Evolutionary conservation across 2,329 filamentous ascomycete species (phyloP), one percentile per base, ranked within the genome.

Genomic region (Clonostachys sp.): DNA sequence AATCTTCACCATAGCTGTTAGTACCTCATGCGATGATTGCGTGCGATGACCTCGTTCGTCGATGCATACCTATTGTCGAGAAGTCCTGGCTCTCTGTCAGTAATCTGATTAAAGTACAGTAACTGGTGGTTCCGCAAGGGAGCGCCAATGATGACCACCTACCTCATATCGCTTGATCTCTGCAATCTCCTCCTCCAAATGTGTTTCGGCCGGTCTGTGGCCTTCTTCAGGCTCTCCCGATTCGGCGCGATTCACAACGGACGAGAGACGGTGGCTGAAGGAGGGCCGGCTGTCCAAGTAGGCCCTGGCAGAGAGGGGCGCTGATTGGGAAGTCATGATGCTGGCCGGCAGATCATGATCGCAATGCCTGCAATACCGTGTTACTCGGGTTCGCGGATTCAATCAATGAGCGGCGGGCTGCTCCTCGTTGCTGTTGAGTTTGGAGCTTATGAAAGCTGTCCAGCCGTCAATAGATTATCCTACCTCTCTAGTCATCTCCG

Each of bases 81-180:
- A 99, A 99, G 70, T 99, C 94, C 79, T 71, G 59, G 50, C 44
- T 55, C 35, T 33, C 30, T 30, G 24, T 30, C 24, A 30, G 24
- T 30, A 30, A 30, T 3, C 9, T 30, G 9, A 30, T 10, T 10
- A 10, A 30, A 10, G 9, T 30, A 30, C 9, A 30, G 9, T 30
- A 30, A 30, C 8, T 30, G 9, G 9, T 30, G 9, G 24, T 30
- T 30, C 24, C 24, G 4, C 24, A 30, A 30, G 24, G 24, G 10
- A 30, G 24, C 24, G 24, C 24, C 24, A 30, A 30, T 30, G 24
- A 30, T 30, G 4, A 30, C 24, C 24, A 53, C 67, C 53, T 64
- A 85, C 82, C 72, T 96, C 94, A 71, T 99, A 99, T 71, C 92
- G 82, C 72, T 96, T 96, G 64, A 99, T 97, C 73, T 96, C 87